Base-by-base conservation (phyloP, 176 grass and related monocot species). In the Juncus inflexus region DNA sequence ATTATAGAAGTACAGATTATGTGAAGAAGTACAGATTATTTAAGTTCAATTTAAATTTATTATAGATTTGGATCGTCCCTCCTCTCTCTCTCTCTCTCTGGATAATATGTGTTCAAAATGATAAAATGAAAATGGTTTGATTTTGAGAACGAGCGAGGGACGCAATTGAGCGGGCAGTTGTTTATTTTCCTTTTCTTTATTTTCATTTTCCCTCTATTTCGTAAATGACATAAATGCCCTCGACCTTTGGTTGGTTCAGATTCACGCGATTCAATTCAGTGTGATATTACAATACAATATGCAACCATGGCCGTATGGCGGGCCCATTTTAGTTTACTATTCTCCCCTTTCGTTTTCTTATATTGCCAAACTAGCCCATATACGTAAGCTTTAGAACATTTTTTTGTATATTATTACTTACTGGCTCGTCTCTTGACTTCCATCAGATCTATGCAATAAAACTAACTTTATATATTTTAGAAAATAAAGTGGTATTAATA, bases 91-190 rank as follows among this genome's bases (percentile, higher is more conserved):
- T 40, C 37, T 13, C n/a, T n/a, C n/a, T n/a, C n/a, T n/a, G n/a
- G n/a, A n/a, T n/a, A 41, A 40, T 19, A 61, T 61, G 35, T 3
- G 58, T 61, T 37, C 58, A 37, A 19, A 28, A 28, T 28, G 19
- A 28, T n/a, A 63, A 63, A 63, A 63, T 63, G 36, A 63, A 63
- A 63, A 63, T 63, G 61, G 61, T 63, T 42, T 39, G 28, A 39
- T 3, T 36, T 12, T 37, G 6, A 28, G n/a, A 38, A 42, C 28
- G 39, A 40, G 28, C 11, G 41, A 36, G 5, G 37, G 12, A 36
- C 40, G 37, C 61, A 63, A 62, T 62, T 63, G 36, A 63, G 61
- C 61, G 61, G 61, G 61, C 42, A 41, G 37, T 63, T 47, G 43
- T 47, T 6, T 47, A 47, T 47, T 47, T 42, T 63, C 37, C 61